These are phyloP conservation scores for Alnus rubra DNA, from an alignment of 306 rosid genomes.

Conservation along the genomic window DNA sequence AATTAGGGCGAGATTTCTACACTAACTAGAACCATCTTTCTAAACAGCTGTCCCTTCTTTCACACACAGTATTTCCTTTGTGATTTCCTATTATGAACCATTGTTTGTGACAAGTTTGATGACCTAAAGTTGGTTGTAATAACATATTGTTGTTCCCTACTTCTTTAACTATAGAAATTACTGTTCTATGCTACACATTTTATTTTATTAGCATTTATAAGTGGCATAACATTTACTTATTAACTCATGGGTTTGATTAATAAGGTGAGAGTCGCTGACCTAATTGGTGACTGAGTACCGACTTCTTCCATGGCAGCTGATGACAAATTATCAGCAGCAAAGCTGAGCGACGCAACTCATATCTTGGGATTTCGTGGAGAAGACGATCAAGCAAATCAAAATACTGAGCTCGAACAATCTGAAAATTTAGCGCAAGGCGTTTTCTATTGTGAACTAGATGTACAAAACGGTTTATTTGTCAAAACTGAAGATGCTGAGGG, in stretches of 20 bases:
- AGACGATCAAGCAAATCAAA: conserved; percentile 38
- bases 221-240: not conserved
- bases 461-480: conserved; percentile 34
- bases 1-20: too few species aligned
- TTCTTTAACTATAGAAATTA: not conserved
- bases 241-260: conserved; percentile 34
- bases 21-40: too few species aligned
- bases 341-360: conserved; percentile 43
- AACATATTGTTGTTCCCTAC: not conserved
- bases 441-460: conserved; percentile 40
- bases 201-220: not conserved
- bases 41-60: too few species aligned
- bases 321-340: conserved; percentile 39
- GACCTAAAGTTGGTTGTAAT: not conserved
- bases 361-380: conserved; percentile 31
- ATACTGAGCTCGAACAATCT: conserved; percentile 37
- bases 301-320: conserved; percentile 33
- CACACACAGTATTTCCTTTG: too few species aligned
- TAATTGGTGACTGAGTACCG: conserved; percentile 34
- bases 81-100: not conserved
- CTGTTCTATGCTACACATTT: not conserved
- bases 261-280: conserved; percentile 73
- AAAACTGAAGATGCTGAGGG: conserved; percentile 24
- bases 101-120: not conserved
- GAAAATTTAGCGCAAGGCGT: conserved; percentile 58